Conservation (phyloP, 208 protist species). For the Trypanosomatidae sp. region DNA sequence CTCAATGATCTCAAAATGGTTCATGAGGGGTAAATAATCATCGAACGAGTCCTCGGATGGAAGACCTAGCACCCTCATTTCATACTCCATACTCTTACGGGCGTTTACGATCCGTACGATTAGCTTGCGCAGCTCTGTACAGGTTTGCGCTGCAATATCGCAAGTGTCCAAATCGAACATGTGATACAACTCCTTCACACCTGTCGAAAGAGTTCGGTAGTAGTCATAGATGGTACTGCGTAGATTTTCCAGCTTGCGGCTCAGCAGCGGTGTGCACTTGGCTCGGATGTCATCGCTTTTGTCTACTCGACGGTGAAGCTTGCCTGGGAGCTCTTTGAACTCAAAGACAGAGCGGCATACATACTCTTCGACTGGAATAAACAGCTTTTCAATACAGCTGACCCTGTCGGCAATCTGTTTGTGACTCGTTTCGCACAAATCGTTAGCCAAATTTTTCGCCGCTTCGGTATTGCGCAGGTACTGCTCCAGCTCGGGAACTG, state of each 20-base stretch:
- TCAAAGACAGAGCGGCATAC: slow-evolving; percentile 56
- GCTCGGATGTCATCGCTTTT: slow-evolving; percentile 35
- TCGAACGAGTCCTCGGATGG: slow-evolving; percentile 56
- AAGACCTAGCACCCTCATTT: slow-evolving; percentile 52
- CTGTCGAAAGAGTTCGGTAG: slow-evolving; percentile 64
- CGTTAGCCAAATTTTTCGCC: slow-evolving; percentile 39
- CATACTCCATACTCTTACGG: slow-evolving; percentile 59
- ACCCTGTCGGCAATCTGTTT: slow-evolving; percentile 53
- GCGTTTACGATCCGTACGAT: slow-evolving; percentile 47
- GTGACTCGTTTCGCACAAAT: slow-evolving; percentile 47
- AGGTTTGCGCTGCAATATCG: slow-evolving; percentile 88
- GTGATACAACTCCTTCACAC: slow-evolving; percentile 78
- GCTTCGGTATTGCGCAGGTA: slow-evolving; percentile 38
- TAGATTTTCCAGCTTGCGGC: slow-evolving; percentile 49
- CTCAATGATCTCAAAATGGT: slow-evolving; percentile 79
- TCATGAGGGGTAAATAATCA: slow-evolving; percentile 51
- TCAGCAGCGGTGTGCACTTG: slow-evolving; percentile 52
- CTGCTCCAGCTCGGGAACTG: slow-evolving; percentile 75
- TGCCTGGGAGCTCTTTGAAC: slow-evolving; percentile 64
- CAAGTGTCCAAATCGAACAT: slow-evolving; percentile 86
- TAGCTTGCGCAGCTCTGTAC: slow-evolving; percentile 69
- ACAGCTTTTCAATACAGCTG: slow-evolving; percentile 63
- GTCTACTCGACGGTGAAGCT: slow-evolving; percentile 27
- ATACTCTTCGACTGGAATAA: slow-evolving; percentile 54
- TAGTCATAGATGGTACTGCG: slow-evolving; percentile 44